Percentiles rank a stretch among this genome's conserved stretches.
These are phyloP conservation scores for Ceratocystis lukuohia DNA, from an alignment of 2,329 filamentous ascomycete species.

Conservation along the genomic window DNA sequence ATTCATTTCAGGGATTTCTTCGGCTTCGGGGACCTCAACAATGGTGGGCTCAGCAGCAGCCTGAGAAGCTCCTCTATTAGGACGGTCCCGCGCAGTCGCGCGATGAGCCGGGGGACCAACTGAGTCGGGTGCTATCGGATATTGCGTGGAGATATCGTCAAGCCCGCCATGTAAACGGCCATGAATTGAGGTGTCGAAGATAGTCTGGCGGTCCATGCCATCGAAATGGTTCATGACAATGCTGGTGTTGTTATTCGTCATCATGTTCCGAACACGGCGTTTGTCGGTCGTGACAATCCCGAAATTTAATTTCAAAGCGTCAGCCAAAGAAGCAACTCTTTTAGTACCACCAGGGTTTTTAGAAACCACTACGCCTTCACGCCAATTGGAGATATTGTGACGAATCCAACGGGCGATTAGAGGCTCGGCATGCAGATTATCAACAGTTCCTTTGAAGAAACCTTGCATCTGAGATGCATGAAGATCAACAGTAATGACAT, in stretches of 20 bases:
- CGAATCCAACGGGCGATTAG: slow-evolving; percentile 92
- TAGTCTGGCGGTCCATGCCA: slow-evolving; percentile 37
- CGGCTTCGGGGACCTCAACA: slow-evolving; percentile 15
- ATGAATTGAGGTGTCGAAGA: slow-evolving; percentile 26
- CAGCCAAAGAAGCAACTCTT: slow-evolving; percentile 86
- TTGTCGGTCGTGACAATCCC: slow-evolving; percentile 85
- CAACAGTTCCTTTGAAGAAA: slow-evolving; percentile 94
- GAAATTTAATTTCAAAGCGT: slow-evolving; percentile 93
- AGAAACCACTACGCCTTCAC: slow-evolving; percentile 85
- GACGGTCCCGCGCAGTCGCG: slow-evolving; percentile 4
- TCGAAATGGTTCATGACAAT: slow-evolving; percentile 61
- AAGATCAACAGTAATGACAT: slow-evolving; percentile 93
- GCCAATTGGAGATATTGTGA: slow-evolving; percentile 76
- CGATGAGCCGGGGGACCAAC: slow-evolving; percentile 17
- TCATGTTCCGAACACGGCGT: slow-evolving; percentile 51
- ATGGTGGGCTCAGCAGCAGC: slow-evolving; percentile 11
- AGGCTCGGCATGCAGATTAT: slow-evolving; percentile 92
- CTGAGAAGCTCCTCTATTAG: slow-evolving; percentile 8
- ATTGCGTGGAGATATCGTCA: slow-evolving; percentile 13
- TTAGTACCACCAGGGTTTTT: slow-evolving; percentile 98
- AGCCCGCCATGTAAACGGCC: slow-evolving; percentile 19
- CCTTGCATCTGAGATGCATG: slow-evolving; percentile 99
- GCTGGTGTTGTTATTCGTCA: slow-evolving; percentile 68
- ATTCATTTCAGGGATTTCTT: neutral
- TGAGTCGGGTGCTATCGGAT: neutral